These are phyloP conservation scores for Vigna nakashimae DNA, from an alignment of 306 rosid species.

Conservation along the genomic window DNA sequence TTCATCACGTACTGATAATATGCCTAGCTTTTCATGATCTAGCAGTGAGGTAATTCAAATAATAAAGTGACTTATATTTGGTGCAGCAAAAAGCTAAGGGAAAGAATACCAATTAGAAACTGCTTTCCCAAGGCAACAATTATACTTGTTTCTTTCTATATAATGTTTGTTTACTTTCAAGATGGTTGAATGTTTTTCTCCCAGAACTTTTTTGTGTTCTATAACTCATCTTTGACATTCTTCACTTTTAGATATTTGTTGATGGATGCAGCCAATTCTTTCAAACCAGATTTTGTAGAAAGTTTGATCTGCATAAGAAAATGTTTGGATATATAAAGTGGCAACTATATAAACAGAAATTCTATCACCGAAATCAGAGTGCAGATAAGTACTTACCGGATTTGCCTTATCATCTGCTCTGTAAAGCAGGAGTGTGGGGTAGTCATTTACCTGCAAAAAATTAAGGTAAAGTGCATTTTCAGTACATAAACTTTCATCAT, in stretches of 20 bases:
- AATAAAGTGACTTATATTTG: conserved; percentile 3
- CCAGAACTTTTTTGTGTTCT: conserved; percentile 43
- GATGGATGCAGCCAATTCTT: conserved; percentile 83
- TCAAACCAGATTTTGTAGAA: conserved; percentile 76
- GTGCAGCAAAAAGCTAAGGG: background rate
- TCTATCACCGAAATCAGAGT: conserved; percentile 3
- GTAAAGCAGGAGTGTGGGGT: conserved; percentile 79
- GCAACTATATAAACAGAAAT: conserved; percentile 2
- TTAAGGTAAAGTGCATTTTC: conserved; percentile 27
- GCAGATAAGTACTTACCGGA: conserved; percentile 64
- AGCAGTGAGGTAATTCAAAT: conserved; percentile 26
- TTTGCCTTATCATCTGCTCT: conserved; percentile 66
- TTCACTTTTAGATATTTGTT: conserved; percentile 66
- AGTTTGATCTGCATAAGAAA: conserved; percentile 71
- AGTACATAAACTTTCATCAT: conserved; percentile 33
- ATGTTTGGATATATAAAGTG: conserved; percentile 4
- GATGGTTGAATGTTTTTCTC: conserved; percentile 6
- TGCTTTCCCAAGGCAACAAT: conserved; percentile 14
- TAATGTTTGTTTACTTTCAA: conserved; percentile 6
- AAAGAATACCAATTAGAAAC: background rate
- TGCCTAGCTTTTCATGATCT: conserved; percentile 15
- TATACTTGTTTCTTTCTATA: background rate
- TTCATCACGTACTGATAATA: background rate
- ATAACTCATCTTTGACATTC: conserved; percentile 75
- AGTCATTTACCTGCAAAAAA: conserved; percentile 71